phyloP scores from a whole-genome alignment of 2,329 filamentous ascomycete species.

The Penicillium janthinellum region DNA sequence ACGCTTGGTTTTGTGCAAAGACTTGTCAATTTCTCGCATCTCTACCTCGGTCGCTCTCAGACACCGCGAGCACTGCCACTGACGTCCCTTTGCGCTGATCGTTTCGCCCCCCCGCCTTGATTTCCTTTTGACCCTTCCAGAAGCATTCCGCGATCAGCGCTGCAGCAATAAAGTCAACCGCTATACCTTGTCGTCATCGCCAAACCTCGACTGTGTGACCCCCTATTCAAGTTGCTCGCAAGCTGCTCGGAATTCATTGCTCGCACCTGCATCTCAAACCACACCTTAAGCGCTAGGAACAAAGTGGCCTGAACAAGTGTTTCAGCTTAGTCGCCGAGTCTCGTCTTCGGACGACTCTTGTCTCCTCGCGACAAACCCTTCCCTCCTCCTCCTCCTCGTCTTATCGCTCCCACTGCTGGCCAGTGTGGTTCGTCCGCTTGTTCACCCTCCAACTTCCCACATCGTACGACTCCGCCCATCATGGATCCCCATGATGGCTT shows the following conservation, averaged over 20 bases:
- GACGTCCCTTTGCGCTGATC: slow-evolving; percentile 12
- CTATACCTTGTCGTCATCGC: background rate
- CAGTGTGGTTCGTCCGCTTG: slow-evolving; percentile 48
- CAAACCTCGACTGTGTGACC: background rate
- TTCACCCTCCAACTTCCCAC: slow-evolving; percentile 23
- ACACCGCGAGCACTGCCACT: slow-evolving; percentile 7
- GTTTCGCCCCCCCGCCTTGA: slow-evolving; percentile 10
- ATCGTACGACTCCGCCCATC: background rate
- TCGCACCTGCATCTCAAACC: background rate
- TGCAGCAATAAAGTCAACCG: background rate
- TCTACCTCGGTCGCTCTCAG: background rate
- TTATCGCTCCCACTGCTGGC: slow-evolving; percentile 26
- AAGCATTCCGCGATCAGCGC: slow-evolving; percentile 16
- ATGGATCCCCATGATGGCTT: slow-evolving; percentile 23
- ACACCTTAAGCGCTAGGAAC: slow-evolving; percentile 10
- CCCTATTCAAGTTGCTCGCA: background rate
- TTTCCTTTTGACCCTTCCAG: slow-evolving; percentile 17
- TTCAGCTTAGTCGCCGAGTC: slow-evolving; percentile 25
- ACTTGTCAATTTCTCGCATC: background rate
- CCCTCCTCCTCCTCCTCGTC: background rate
- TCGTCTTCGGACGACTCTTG: slow-evolving; percentile 27
- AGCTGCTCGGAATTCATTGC: background rate
- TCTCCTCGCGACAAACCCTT: slow-evolving; percentile 15
- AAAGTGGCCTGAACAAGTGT: slow-evolving; percentile 23
- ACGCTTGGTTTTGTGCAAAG: background rate